Conservation (phyloP, 176 grass and related monocot genomes). For the Cenchrus americanus region DNA sequence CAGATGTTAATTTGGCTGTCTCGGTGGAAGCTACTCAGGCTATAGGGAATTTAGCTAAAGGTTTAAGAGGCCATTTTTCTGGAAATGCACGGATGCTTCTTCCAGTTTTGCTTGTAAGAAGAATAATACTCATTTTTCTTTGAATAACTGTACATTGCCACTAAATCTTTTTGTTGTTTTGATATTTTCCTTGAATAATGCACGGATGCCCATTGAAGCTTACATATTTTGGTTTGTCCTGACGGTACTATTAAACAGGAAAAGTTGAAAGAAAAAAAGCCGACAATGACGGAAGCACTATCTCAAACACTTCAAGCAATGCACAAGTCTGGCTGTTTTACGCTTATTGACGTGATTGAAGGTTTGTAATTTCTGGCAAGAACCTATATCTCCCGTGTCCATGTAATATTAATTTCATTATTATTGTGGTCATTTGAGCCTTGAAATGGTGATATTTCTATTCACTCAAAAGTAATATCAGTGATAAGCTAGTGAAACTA, state of each 20-base stretch:
- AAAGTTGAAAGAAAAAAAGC: conserved; percentile 98
- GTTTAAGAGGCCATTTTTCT: conserved; percentile 88
- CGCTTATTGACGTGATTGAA: conserved; percentile 87
- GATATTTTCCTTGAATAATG: conserved; percentile 6
- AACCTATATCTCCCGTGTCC: conserved; percentile 3
- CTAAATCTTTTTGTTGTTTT: neutral
- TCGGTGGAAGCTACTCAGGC: conserved; percentile 92
- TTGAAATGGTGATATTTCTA: neutral
- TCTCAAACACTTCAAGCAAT: conserved; percentile 85
- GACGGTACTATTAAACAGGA: conserved; percentile 63
- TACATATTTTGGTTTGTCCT: neutral
- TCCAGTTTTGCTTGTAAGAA: conserved; percentile 92
- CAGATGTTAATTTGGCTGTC: conserved; percentile 97
- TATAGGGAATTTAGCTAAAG: conserved; percentile 91
- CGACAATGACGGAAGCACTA: conserved; percentile 73
- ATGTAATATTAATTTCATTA: conserved; percentile 16
- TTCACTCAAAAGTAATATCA: neutral
- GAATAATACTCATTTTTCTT: conserved; percentile 9
- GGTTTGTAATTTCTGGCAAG: conserved; percentile 55
- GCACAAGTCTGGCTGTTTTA: conserved; percentile 89
- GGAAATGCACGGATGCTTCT: conserved; percentile 88
- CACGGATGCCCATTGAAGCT: neutral
- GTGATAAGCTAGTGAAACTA: neutral
- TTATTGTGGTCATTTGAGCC: neutral
- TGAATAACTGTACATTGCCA: neutral